Evolutionary conservation across 139 green algal genomes (phyloP).

Genomic region (Spirogloea muscicola): DNA sequence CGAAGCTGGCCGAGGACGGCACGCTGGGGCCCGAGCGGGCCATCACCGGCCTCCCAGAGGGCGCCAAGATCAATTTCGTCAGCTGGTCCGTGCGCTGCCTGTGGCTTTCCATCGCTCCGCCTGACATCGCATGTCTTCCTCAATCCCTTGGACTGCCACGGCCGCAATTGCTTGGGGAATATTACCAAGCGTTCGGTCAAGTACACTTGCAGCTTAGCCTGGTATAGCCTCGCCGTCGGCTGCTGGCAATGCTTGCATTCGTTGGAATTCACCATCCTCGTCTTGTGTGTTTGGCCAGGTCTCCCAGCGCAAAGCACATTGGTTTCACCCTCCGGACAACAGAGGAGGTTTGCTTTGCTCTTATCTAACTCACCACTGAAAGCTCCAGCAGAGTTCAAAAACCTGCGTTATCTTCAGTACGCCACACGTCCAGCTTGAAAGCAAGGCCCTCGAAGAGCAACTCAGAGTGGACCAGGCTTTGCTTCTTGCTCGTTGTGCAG

Average conservation of each 20-base stretch:
- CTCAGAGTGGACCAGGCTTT: background rate
- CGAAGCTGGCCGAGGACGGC: conserved; percentile 40
- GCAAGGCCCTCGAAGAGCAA: background rate
- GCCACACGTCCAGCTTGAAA: background rate
- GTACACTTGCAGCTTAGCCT: background rate
- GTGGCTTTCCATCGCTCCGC: background rate
- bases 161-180: conserved; percentile 4
- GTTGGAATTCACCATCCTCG: too few relatives aligned
- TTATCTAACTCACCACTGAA: conserved; percentile 50
- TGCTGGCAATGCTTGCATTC: background rate
- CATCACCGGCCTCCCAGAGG: conserved; percentile 70
- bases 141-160: background rate
- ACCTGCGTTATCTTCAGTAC: background rate
- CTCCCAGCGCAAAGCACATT: conserved; percentile 46
- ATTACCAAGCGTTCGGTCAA: background rate
- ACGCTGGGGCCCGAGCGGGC: conserved; percentile 21
- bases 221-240: background rate
- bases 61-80: conserved; percentile 65
- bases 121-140: background rate
- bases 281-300: background rate
- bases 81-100: conserved; percentile 72
- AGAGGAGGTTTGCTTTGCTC: conserved; percentile 40
- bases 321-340: conserved; percentile 78
- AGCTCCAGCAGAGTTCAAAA: background rate
- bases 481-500: background rate